Evolutionary conservation across 2,329 filamentous ascomycete species (phyloP).

Genomic region (Penicillium palitans): DNA sequence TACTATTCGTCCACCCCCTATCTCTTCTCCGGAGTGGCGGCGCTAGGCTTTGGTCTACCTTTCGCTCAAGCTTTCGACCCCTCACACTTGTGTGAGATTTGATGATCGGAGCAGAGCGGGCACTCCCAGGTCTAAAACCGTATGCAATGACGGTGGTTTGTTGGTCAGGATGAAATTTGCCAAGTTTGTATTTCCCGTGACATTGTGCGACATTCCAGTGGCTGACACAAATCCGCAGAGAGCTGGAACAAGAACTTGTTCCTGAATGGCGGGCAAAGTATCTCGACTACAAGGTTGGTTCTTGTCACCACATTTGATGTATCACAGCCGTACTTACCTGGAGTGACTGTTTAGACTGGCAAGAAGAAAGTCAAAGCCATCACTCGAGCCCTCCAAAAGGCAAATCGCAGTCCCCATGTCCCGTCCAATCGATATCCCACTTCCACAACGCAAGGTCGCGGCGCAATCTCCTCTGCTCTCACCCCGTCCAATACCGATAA

Average conservation of each 20-base stretch:
- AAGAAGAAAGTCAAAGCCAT: constrained; percentile 94
- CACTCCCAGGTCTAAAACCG: background rate
- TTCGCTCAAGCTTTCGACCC: constrained; percentile 3
- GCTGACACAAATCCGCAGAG: constrained; percentile 47
- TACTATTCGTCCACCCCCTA: background rate
- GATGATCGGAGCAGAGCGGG: background rate
- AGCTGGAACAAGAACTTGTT: constrained; percentile 83
- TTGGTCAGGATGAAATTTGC: constrained; percentile 59
- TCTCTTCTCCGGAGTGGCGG: background rate
- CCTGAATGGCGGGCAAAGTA: constrained; percentile 96
- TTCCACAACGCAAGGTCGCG: constrained; percentile 17
- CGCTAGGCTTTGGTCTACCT: background rate
- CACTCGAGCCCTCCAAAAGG: constrained; percentile 64
- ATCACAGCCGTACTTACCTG: constrained; percentile 1
- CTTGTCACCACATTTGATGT: constrained; percentile 3
- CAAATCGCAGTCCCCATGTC: constrained; percentile 50
- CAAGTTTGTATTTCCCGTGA: constrained; percentile 46
- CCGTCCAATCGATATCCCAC: constrained; percentile 44
- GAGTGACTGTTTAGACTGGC: constrained; percentile 53
- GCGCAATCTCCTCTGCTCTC: constrained; percentile 13
- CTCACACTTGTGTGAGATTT: constrained; percentile 8
- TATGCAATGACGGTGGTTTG: constrained; percentile 21
- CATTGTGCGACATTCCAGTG: constrained; percentile 15
- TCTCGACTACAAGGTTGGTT: constrained; percentile 78
- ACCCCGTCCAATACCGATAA: constrained; percentile 26